Evolutionary conservation across 495 filamentous ascomycete genomes (phyloP), one percentile per base, ranked within the genome.

Genomic region (Talaromyces trachyspermus): DNA sequence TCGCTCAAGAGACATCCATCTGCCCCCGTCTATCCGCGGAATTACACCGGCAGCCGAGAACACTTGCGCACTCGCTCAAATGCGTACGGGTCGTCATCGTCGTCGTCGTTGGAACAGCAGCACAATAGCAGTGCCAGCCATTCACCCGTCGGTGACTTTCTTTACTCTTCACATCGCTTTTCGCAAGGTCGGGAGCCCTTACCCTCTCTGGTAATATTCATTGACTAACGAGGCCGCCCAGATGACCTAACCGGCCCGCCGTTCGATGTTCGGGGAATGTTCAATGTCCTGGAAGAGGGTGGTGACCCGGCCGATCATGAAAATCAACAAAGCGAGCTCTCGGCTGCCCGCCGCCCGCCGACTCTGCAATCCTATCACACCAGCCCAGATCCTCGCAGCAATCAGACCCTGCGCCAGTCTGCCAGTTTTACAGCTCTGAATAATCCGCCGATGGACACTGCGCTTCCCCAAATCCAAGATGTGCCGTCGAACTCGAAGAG

Each of bases 231-330:
- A 77, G 51, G 75, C 52, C 74, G 74, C 32, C 79, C 84, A 51
- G 82, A 86, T 69, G 85, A 89, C 65, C 71, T 87, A 48, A 76
- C 81, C 60, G 78, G 81, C 53, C 70, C 78, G 54, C 79, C 84
- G 40, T 81, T 83, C 67, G 83, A 88, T 69, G 73, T 76, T 52
- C 77, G 71, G 52, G 77, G 75, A 59, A 86, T 86, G 62, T 70
- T 87, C 56, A 78, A 73, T 66, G 80, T 79, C 5, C 55, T 78
- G 42, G 69, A 77, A 69, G 85, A 79, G 68, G 78, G 65, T 41
- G 81, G 68, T 59, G 81, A 74, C 70, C 62, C 54, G 76, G 60
- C 42, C 71, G 55, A 60, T 61, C 58, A 70, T 54, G 49, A 61
- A 64, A 24, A 46, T 68, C 36, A 60, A 57, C 39, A 42, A 42